These are phyloP conservation scores for Pyrus communis DNA, from an alignment of 306 rosid genomes.

Conservation along the genomic window DNA sequence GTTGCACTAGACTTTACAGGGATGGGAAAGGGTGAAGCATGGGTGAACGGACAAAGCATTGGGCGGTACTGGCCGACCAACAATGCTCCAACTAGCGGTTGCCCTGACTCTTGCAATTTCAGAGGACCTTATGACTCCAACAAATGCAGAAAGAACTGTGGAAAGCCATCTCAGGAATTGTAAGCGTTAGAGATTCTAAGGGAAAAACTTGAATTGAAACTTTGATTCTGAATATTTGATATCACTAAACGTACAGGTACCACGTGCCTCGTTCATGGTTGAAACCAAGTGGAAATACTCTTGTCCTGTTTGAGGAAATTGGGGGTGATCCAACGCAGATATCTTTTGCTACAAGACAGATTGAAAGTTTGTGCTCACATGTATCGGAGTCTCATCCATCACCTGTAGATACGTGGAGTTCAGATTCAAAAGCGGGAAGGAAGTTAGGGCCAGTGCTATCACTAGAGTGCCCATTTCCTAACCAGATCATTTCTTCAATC, in stretches of 20 bases:
- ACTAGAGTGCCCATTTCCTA: constrained; percentile 65
- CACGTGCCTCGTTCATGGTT: constrained; percentile 85
- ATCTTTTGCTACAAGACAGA: constrained; percentile 50
- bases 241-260: constrained; percentile 41
- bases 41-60: constrained; percentile 97
- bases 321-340: constrained; percentile 77
- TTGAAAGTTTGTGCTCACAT: constrained; percentile 64
- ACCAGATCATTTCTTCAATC: constrained; percentile 69
- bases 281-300: constrained; percentile 45
- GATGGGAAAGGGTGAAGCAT: constrained; percentile 92
- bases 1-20: constrained; percentile 87
- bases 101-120: constrained; percentile 49
- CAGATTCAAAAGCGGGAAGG: constrained; percentile 31
- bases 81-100: constrained; percentile 41
- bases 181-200: constrained; percentile 30
- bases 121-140: constrained; percentile 43
- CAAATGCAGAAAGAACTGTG: constrained; percentile 81
- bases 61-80: constrained; percentile 87
- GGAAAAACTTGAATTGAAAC: constrained; percentile 1
- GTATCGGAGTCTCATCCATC: constrained; percentile 77
- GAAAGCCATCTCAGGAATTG: constrained; percentile 79
- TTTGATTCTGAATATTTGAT: constrained; percentile 12
- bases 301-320: constrained; percentile 74
- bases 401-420: constrained; percentile 63
- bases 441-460: constrained; percentile 44